Conservation (phyloP, 176 grass and related monocot genomes). For the Secale cereale region DNA sequence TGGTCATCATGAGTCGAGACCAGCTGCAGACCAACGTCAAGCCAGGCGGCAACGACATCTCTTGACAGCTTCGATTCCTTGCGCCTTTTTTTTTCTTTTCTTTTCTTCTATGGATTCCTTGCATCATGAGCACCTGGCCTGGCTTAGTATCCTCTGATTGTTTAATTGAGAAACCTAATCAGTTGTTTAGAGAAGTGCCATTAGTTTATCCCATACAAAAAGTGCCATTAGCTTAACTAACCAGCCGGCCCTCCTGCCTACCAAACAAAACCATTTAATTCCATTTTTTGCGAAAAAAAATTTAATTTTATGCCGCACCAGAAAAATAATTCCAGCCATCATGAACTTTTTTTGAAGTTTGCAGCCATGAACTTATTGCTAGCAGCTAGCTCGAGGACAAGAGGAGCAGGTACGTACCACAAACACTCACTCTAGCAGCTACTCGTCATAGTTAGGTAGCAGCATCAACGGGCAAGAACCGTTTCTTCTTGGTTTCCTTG, state of each 20-base stretch:
- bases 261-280: background rate
- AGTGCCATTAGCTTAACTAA: background rate
- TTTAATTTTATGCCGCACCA: background rate
- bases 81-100: no score
- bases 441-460: background rate
- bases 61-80: constrained; percentile 7
- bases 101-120: no score
- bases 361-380: no score
- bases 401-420: background rate
- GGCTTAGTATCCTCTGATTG: background rate
- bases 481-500: background rate
- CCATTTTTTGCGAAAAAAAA: background rate
- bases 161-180: background rate
- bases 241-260: background rate
- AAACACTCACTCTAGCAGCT: background rate
- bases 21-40: constrained; percentile 15
- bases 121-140: background rate
- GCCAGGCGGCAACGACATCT: constrained; percentile 16
- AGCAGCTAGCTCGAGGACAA: background rate
- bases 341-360: no score
- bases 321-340: background rate
- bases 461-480: background rate
- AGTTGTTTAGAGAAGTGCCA: background rate
- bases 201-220: no score
- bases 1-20: background rate